These are phyloP conservation scores for Apophysomyces elegans DNA, from an alignment of 371 early-diverging fungal species.

Conservation along the genomic window DNA sequence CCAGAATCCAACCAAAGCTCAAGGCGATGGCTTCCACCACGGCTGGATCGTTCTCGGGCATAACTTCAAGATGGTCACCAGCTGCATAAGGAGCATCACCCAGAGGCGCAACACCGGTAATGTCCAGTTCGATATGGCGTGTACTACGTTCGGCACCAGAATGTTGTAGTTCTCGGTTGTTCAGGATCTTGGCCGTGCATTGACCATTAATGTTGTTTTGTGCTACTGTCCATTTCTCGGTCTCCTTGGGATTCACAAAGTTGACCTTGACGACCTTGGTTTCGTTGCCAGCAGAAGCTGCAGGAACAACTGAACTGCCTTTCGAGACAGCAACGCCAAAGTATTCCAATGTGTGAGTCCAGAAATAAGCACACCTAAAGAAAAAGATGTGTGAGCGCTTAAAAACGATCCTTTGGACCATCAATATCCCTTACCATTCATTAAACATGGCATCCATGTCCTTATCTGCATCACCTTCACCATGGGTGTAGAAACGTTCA, in stretches of 20 bases:
- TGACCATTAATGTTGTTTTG: conserved; percentile 17
- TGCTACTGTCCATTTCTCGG: conserved; percentile 15
- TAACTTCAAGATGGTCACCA: conserved; percentile 53
- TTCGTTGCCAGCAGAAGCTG: conserved; percentile 5
- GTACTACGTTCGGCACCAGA: conserved; percentile 30
- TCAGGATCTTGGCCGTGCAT: conserved; percentile 19
- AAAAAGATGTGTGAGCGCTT: not conserved
- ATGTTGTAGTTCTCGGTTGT: conserved; percentile 26
- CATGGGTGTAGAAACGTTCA: conserved; percentile 29
- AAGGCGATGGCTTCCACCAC: conserved; percentile 36
- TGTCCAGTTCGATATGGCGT: conserved; percentile 38
- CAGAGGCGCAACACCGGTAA: conserved; percentile 13
- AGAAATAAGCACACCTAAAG: conserved; percentile 17
- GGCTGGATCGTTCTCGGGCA: conserved; percentile 32
- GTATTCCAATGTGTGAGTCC: conserved; percentile 7
- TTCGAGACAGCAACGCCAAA: conserved; percentile 1
- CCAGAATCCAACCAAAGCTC: conserved; percentile 38
- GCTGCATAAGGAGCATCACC: conserved; percentile 27
- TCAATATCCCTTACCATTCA: conserved; percentile 22
- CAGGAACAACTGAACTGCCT: conserved; percentile 6
- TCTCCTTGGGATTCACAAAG: conserved; percentile 13
- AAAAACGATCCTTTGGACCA: not conserved
- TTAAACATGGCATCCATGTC: conserved; percentile 42
- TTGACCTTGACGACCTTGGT: conserved; percentile 12
- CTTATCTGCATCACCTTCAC: conserved; percentile 43